Evolutionary conservation across 805 yeast genomes (phyloP).

Genomic region (Diddensiella caesifluorescens): DNA sequence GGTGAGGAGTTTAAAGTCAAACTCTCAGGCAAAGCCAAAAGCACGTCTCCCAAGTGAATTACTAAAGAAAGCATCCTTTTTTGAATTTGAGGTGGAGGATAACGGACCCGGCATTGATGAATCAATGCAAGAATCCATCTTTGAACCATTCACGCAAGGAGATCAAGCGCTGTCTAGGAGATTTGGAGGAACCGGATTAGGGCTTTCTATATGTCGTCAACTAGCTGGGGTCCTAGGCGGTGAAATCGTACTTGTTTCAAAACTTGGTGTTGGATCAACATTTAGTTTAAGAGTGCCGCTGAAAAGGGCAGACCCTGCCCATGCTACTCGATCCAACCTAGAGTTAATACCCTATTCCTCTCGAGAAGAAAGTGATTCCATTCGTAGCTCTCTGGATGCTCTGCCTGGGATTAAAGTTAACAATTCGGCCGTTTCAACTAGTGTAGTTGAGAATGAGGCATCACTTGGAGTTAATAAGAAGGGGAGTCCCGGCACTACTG

Average conservation of each 20-base stretch:
- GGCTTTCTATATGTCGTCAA: slow-evolving; percentile 82
- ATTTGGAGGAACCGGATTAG: slow-evolving; percentile 94
- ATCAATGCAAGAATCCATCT: slow-evolving; percentile 71
- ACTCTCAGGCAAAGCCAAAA: background rate
- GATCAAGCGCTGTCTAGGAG: slow-evolving; percentile 88
- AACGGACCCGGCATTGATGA: slow-evolving; percentile 92
- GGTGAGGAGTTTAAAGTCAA: background rate
- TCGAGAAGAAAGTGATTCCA: slow-evolving; percentile 4
- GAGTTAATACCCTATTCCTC: background rate
- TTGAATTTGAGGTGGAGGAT: slow-evolving; percentile 73
- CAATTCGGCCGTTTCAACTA: background rate
- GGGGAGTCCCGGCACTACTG: background rate
- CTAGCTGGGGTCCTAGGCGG: slow-evolving; percentile 87
- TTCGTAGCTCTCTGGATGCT: background rate
- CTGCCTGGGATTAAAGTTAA: background rate
- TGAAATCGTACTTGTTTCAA: slow-evolving; percentile 64
- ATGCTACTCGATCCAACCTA: background rate
- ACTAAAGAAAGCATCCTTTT: slow-evolving; percentile 4
- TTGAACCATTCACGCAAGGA: slow-evolving; percentile 95
- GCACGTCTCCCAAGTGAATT: background rate
- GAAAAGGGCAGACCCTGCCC: slow-evolving; percentile 2
- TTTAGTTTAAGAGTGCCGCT: slow-evolving; percentile 65
- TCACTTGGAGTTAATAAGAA: background rate
- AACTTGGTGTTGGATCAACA: slow-evolving; percentile 76
- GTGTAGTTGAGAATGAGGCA: background rate